Conservation (phyloP, 495 filamentous ascomycete genomes). For the Xylaria bambusicola region DNA sequence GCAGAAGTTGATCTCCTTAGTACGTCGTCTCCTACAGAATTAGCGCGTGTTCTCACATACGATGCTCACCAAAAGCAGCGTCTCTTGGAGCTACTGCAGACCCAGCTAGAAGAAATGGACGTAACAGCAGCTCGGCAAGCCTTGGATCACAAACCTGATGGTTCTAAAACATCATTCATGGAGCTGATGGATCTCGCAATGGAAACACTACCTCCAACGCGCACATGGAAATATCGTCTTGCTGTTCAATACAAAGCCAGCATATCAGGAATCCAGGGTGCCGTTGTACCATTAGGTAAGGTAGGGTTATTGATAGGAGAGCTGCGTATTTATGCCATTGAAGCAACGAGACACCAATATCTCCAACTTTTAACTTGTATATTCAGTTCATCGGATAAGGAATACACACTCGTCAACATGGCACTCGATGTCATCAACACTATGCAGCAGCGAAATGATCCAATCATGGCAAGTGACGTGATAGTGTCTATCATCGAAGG, state of each 20-base stretch:
- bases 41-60: constrained; percentile 22
- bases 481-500: constrained; percentile 42
- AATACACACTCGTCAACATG: constrained; percentile 26
- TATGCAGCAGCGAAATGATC: constrained; percentile 40
- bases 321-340: constrained; percentile 31
- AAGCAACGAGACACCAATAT: constrained; percentile 33
- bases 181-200: constrained; percentile 29
- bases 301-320: constrained; percentile 27
- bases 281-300: background rate
- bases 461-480: constrained; percentile 40
- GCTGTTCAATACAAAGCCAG: constrained; percentile 28
- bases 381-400: constrained; percentile 24
- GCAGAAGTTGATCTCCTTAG: constrained; percentile 10
- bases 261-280: background rate
- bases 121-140: background rate
- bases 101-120: constrained; percentile 19
- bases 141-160: constrained; percentile 1
- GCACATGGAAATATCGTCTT: constrained; percentile 35
- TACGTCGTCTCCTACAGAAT: constrained; percentile 15
- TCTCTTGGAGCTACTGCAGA: constrained; percentile 27
- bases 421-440: constrained; percentile 38
- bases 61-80: constrained; percentile 29
- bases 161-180: constrained; percentile 23
- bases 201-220: constrained; percentile 25
- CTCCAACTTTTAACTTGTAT: constrained; percentile 38